phyloP scores from a whole-genome alignment of 257 asterid genomes.

The Penstemon newberryi region DNA sequence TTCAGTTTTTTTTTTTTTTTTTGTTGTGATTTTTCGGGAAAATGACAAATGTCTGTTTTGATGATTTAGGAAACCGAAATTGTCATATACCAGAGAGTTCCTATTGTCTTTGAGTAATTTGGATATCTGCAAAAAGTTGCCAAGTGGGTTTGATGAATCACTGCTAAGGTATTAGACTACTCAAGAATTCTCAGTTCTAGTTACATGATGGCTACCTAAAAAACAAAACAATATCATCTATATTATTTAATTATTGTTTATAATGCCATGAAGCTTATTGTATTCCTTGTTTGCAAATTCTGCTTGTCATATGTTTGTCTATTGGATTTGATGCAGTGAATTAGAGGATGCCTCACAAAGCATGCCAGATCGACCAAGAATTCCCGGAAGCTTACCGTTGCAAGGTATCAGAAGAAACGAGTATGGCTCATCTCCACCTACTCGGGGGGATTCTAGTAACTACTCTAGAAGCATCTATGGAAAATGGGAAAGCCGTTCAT shows the following conservation, averaged over 20 bases:
- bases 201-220: conserved; percentile 2
- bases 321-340: conserved; percentile 54
- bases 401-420: conserved; percentile 67
- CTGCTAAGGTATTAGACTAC: conserved; percentile 47
- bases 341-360: conserved; percentile 53
- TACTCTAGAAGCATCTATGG: conserved; percentile 56
- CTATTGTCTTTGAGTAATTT: conserved; percentile 59
- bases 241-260: background rate
- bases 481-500: conserved; percentile 77
- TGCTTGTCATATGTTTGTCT: conserved; percentile 23
- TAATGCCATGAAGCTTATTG: conserved; percentile 2
- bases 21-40: conserved; percentile 3
- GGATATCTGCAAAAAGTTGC: conserved; percentile 79
- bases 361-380: conserved; percentile 62
- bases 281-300: conserved; percentile 21
- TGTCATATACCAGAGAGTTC: conserved; percentile 64
- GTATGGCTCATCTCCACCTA: conserved; percentile 74
- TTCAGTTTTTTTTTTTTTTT: background rate
- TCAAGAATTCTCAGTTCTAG: conserved; percentile 8
- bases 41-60: conserved; percentile 28
- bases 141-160: conserved; percentile 58
- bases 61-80: conserved; percentile 57
- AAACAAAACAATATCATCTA: background rate
- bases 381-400: conserved; percentile 41
- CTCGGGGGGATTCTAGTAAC: conserved; percentile 58